Conservation (phyloP, 2,329 filamentous ascomycete species). For the Ophiocordyceps polyrhachis-furcata region DNA sequence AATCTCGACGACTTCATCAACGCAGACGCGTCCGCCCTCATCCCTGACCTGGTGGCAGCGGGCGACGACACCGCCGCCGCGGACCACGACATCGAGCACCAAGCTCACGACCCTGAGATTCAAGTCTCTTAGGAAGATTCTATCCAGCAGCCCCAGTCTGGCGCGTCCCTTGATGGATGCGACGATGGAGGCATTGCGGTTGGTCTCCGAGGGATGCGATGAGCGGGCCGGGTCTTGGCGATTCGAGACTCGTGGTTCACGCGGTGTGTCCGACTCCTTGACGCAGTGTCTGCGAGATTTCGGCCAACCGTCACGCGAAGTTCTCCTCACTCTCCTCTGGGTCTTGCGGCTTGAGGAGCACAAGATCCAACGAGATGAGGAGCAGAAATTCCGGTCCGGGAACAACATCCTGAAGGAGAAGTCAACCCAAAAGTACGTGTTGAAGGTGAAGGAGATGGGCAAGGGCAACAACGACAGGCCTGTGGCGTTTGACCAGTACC, state of each 20-base stretch:
- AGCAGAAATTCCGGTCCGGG: conserved; percentile 7
- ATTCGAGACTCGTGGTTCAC: conserved; percentile 16
- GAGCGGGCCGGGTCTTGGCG: conserved; percentile 22
- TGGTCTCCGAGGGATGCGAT: conserved; percentile 40
- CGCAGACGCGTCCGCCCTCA: conserved; percentile 27
- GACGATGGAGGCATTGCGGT: conserved; percentile 57
- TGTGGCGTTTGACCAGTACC: conserved; percentile 4
- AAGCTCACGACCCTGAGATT: conserved; percentile 39
- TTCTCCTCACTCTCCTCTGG: conserved; percentile 29
- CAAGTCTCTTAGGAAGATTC: conserved; percentile 43
- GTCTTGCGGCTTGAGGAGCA: conserved; percentile 23
- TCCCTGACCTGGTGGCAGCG: conserved; percentile 28
- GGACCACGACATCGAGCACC: conserved; percentile 31
- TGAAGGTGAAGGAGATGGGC: conserved; percentile 7
- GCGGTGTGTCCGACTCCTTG: conserved; percentile 17
- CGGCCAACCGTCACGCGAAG: conserved; percentile 26
- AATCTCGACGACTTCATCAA: conserved; percentile 37
- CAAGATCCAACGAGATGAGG: conserved; percentile 11
- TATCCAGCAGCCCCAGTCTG: conserved; percentile 56
- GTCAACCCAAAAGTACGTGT: conserved; percentile 8
- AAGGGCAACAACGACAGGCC: conserved; percentile 3
- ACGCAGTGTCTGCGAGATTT: conserved; percentile 18
- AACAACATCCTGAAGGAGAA: conserved; percentile 8
- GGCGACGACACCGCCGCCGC: conserved; percentile 32
- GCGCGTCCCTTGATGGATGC: conserved; percentile 57